Percentiles rank a stretch among this genome's conserved stretches.
Conservation (phyloP, 306 rosid genomes). For the Comarum palustre region DNA sequence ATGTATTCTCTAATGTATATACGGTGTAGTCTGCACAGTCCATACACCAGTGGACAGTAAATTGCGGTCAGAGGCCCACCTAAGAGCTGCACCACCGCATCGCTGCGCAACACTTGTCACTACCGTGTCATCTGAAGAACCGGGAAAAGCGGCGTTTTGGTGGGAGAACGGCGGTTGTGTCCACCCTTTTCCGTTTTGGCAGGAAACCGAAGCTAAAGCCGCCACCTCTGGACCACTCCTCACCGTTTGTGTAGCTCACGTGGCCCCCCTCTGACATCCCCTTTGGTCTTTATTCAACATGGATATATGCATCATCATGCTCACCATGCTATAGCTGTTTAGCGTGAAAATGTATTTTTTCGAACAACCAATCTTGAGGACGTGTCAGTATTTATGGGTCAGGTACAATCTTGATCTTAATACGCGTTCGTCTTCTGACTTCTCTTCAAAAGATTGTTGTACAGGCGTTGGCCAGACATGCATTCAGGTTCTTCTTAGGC, state of each 20-base stretch:
- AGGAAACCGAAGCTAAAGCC: conserved; percentile 33
- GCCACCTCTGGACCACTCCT: conserved; percentile 16
- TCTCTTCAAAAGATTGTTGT: too few species aligned
- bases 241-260: conserved; percentile 28
- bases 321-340: neutral
- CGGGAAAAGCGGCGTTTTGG: conserved; percentile 19
- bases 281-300: neutral
- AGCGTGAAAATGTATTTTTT: too few species aligned
- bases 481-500: too few species aligned
- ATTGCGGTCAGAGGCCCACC: neutral
- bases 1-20: too few species aligned
- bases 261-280: neutral
- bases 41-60: too few species aligned
- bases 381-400: too few species aligned
- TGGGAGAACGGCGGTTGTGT: conserved; percentile 25
- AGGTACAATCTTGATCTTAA: too few species aligned
- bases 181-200: conserved; percentile 39
- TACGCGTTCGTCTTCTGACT: too few species aligned
- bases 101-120: conserved; percentile 20
- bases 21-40: too few species aligned
- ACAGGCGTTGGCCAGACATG: too few species aligned
- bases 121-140: neutral
- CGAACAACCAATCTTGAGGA: too few species aligned
- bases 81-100: neutral
- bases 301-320: neutral